Evolutionary conservation across 2,329 filamentous ascomycete genomes (phyloP).

Genomic region (Paraconiothyrium sp.): DNA sequence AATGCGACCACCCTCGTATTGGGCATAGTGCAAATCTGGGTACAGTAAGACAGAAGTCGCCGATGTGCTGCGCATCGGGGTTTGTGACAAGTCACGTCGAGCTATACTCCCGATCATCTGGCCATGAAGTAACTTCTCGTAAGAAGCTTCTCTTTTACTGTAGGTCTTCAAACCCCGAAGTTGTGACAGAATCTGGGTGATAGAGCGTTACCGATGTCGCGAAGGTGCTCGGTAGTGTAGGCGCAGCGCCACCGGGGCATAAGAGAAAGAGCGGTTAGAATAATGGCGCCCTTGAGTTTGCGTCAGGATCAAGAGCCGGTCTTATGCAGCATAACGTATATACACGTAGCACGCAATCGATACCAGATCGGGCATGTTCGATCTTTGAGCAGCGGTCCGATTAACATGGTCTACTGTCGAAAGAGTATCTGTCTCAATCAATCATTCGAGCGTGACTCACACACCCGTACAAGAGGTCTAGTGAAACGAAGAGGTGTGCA

Average conservation of each 20-base stretch:
- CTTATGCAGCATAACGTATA: not conserved
- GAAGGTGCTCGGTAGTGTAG: not conserved
- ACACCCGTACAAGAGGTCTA: not conserved
- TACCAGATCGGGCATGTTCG: not conserved
- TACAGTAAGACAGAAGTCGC: conserved; percentile 10
- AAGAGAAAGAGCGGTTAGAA: not conserved
- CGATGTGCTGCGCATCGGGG: conserved; percentile 5
- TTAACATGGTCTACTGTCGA: not conserved
- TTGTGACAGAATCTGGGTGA: not conserved
- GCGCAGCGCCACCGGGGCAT: not conserved
- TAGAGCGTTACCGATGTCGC: not conserved
- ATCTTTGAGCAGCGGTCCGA: not conserved
- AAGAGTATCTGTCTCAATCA: no score
- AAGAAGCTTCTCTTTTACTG: not conserved
- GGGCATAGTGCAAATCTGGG: not conserved
- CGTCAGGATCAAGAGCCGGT: not conserved
- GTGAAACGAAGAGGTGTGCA: not conserved
- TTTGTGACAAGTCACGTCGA: conserved; percentile 1
- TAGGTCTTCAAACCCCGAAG: not conserved
- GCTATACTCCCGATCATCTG: not conserved
- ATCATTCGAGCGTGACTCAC: not conserved
- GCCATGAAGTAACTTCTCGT: not conserved
- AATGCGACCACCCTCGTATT: not conserved
- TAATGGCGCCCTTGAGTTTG: not conserved
- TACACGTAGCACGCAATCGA: not conserved